Evolutionary conservation across 106 monocot genomes (phyloP), one percentile per base, ranked within the genome.

Genomic region (Gastrodia elata): DNA sequence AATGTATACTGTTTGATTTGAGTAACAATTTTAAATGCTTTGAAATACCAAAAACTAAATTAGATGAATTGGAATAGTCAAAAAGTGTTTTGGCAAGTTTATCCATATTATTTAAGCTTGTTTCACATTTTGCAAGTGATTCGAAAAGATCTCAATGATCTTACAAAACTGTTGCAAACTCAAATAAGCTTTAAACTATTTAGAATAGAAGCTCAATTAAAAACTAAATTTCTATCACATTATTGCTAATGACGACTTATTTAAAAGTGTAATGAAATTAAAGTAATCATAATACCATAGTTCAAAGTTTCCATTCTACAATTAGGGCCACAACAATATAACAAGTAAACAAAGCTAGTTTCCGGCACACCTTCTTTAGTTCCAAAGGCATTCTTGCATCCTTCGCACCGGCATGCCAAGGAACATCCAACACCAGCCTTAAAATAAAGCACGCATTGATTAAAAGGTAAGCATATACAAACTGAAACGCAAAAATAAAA

Each of bases 361-460:
- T 69, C 69, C n/a, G 13, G 26, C 80, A 71, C 75, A 86, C 86
- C 82, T 42, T 83, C 86, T 79, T 80, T 86, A 15, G 56, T 83
- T 68, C 87, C 87, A 81, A 64, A 87, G 52, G 77, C 70, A 57
- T 87, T 87, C 68, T 81, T 78, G 55, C 87, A 87, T 35, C 81
- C 78, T 75, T 87, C 87, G 70, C 87, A 87, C 56, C 87, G 75
- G 70, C 83, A 87, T 81, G 83, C 87, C 59, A 75, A 52, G 27
- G 87, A 87, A 38, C 87, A 87, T 10, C 83, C 83, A 73, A 87
- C 87, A 43, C 83, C 83, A 65, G 83, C 80, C 87, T 87, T 70
- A 36, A 83, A 41, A 74, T 44, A 64, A 68, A 14, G 56, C 18
- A 10, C 32, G 67, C 24, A 6, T 11, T 14, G 28, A 38, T 11